Base-by-base conservation (phyloP, 2,329 filamentous ascomycete genomes). In the Biscogniauxia sp. region DNA sequence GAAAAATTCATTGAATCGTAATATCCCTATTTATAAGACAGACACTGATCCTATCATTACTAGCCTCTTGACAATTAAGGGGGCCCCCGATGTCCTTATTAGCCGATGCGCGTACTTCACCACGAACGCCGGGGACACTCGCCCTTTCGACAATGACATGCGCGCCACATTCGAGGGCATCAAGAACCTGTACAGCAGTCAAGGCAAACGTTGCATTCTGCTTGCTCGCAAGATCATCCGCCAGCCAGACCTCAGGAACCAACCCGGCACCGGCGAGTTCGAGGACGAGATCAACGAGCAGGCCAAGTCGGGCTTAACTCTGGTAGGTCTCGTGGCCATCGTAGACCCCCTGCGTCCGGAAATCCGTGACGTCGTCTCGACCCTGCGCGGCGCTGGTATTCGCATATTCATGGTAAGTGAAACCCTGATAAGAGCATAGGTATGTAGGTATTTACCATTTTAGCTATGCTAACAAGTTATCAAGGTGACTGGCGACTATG, bases 321-420 rank as follows among this genome's bases (percentile, higher is more conserved):
- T 94, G 64, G 84, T 90, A 25, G 92, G 92, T 15, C 77, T 96
- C 3, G 85, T 93, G 25, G 90, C 89, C 50, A 87, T 95, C 32
- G 90, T 92, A 56, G 91, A 94, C 66, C 91, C 91, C 1, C 86
- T 91, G 57, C 87, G 91, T 0, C 83, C 86, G 0, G 91, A 93
- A 71, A 91, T 91, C 3, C 86, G 83, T 0, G 83, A 82, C 2
- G 86, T 89, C 0, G 84, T 92, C 51, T 76, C 78, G n/a, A 90
- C 83, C 0, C 79, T 92, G 17, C 83, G 89, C 13, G 80, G 84
- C 1, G 90, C 91, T 3, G 88, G 88, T 1, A 89, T 93, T 57
- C 80, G 87, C n/a, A 86, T 92, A 28, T 88, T 90, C 73, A 93
- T 93, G 90, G 90, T 85, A 66, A 68, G 70, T 51, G 20, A 20